Evolutionary conservation across 352 stramenopile genomes (phyloP), one percentile per base, ranked within the genome.

Genomic region (Hyaloperonospora brassicae): DNA sequence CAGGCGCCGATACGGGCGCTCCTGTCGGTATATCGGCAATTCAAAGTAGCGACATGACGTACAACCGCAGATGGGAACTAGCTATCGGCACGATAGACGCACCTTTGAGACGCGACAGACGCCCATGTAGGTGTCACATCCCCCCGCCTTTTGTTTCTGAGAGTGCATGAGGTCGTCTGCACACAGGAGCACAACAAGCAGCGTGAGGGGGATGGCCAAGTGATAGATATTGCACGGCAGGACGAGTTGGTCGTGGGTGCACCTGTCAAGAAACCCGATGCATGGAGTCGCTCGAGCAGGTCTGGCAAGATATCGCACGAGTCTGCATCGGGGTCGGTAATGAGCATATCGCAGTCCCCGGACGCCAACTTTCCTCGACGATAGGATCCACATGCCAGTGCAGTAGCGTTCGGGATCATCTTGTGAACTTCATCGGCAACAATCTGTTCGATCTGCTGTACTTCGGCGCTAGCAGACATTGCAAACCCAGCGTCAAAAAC

Each of bases 41-140:
- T 8, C 4, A 34, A 8, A 8, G 21, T 17, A 17, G 17, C 17
- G 17, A 17, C 17, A 17, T 17, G 17, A 17, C 17, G 17, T 17
- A 17, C 17, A 17, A 17, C 17, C 17, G 17, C 17, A 17, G 17
- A 47, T n/a, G 17, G 9, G 23, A 6, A 30, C 12, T 39, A 13
- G 13, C 25, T 39, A 62, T 22, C 11, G 35, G 2, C 2, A 4
- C 42, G 22, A 41, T 9, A 10, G 25, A 55, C 45, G n/a, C 49
- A 89, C 76, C 64, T 76, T 62, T 2, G 64, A 68, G 25, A 93
- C 55, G 12, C 56, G 79, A 23, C 82, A 94, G 9, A 94, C 81
- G 12, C 86, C 86, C 86, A 93, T 95, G 75, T 92, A 95, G 0
- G 82, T 86, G 57, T 91, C 74, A 23, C 75, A 89, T 11, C 66